Base-by-base conservation (phyloP, 2,329 filamentous ascomycete species). In the Monosporascus sp. region DNA sequence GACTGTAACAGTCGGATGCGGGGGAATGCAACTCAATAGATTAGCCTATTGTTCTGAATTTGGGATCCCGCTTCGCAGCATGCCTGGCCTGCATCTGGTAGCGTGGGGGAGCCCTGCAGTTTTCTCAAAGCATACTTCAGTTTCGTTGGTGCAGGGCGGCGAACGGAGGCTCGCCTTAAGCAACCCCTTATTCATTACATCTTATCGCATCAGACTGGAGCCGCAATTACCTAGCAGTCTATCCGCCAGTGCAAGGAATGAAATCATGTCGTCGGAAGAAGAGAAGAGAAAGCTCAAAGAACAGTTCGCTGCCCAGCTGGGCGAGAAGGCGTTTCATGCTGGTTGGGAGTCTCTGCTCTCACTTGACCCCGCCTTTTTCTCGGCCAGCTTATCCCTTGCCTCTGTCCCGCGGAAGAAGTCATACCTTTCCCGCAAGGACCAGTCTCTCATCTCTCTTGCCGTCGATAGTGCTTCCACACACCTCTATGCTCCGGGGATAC, bases 401-500 rank as follows among this genome's bases (percentile, higher is more conserved):
- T 57, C 62, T 2, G 62, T 65, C 3, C 64, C 64, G 17, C 60
- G 58, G 2, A 44, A 15, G 20, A 65, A 65, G 44, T 55, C 56
- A 20, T 65, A 72, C 52, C 67, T 77, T 7, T 57, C 66, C 1
- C 64, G 64, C 46, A 77, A 75, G 54, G 64, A 71, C 51, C 74
- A 75, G 57, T 59, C 66, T 22, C 61, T 77, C n/a, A 62, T 76
- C n/a, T 66, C 66, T 18, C 66, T 77, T 24, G 69, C 74, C 17
- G 72, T 77, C 22, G 69, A 72, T 55, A 69, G 70, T 48, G 66
- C 73, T 8, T 66, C 69, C 6, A 77, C 74, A 6, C 73, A 77
- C 56, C 68, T 78, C 6, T 72, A 76, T 56, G 46, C 64, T 0
- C 72, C 74, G 1, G 72, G 72, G 3, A 72, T 77, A 22, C 68